Evolutionary conservation across 139 green algal genomes (phyloP).

Genomic region (Tetradesmus obliquus): DNA sequence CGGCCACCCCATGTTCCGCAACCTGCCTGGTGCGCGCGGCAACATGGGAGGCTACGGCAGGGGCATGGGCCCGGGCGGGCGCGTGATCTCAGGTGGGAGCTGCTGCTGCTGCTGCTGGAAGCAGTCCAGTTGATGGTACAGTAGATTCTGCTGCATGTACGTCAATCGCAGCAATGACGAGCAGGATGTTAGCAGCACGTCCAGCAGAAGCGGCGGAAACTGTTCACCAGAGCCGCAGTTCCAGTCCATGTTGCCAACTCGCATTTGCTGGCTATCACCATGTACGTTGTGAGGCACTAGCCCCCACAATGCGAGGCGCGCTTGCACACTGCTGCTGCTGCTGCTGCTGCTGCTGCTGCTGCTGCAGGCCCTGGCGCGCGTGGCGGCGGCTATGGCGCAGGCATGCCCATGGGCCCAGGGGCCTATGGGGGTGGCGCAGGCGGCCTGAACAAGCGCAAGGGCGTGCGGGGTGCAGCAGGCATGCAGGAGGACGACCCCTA

Average conservation of each 20-base stretch:
- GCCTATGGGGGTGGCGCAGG: not conserved
- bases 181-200: not conserved
- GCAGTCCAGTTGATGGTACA: too few relatives aligned
- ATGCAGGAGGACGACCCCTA: constrained; percentile 41
- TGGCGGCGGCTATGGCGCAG: constrained; percentile 25
- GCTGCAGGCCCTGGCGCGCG: not conserved
- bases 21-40: constrained; percentile 30
- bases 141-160: too few relatives aligned
- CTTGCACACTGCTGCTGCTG: not conserved
- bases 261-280: too few relatives aligned
- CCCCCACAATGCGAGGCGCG: too few relatives aligned
- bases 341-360: not conserved
- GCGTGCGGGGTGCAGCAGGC: constrained; percentile 3
- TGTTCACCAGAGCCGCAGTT: too few relatives aligned
- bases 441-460: constrained; percentile 47
- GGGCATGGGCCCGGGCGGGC: constrained; percentile 2
- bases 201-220: too few relatives aligned
- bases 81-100: not conserved
- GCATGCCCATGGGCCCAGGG: not conserved
- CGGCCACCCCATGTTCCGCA: constrained; percentile 26
- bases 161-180: not conserved
- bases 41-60: constrained; percentile 1
- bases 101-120: not conserved
- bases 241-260: too few relatives aligned
- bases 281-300: too few relatives aligned